phyloP scores from a whole-genome alignment of 2,329 filamentous ascomycete species.

The Fusarium albidum region DNA sequence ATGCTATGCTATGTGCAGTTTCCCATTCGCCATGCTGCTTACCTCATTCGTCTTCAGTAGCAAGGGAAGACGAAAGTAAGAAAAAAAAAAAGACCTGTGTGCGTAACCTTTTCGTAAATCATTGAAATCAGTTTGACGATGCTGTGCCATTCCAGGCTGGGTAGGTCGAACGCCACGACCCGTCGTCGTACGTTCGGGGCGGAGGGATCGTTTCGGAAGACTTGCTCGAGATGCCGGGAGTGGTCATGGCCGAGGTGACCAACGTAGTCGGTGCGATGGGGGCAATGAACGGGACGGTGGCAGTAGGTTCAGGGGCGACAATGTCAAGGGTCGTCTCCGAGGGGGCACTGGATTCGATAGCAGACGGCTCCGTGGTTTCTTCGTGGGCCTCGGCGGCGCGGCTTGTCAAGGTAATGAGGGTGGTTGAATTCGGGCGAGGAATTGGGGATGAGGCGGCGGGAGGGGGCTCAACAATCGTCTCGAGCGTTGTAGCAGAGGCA shows the following conservation, averaged over 20 bases:
- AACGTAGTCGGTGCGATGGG: slow-evolving; percentile 24
- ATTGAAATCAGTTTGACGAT: slow-evolving; percentile 12
- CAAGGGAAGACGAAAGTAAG: neutral
- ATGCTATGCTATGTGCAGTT: slow-evolving; percentile 18
- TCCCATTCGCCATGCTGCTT: slow-evolving; percentile 20
- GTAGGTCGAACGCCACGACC: slow-evolving; percentile 56
- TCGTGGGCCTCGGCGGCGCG: slow-evolving; percentile 3
- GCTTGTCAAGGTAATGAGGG: slow-evolving; percentile 14
- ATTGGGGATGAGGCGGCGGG: slow-evolving; percentile 3
- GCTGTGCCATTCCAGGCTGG: slow-evolving; percentile 53
- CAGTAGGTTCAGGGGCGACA: slow-evolving; percentile 15
- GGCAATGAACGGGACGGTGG: slow-evolving; percentile 5
- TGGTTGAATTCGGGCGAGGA: slow-evolving; percentile 9
- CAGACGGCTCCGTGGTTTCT: slow-evolving; percentile 9
- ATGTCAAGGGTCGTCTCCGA: slow-evolving; percentile 14
- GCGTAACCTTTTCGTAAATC: slow-evolving; percentile 15
- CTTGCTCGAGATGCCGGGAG: slow-evolving; percentile 9
- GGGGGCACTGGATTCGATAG: slow-evolving; percentile 4
- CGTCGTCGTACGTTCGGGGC: slow-evolving; percentile 48
- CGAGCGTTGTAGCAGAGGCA: slow-evolving; percentile 1
- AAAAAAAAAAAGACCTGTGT: neutral
- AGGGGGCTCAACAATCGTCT: slow-evolving; percentile 13
- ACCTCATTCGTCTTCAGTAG: slow-evolving; percentile 4
- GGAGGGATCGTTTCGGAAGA: slow-evolving; percentile 23
- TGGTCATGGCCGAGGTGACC: slow-evolving; percentile 21